These are phyloP conservation scores for Luzula sylvatica DNA, from an alignment of 176 grass and related monocot genomes.

Conservation along the genomic window DNA sequence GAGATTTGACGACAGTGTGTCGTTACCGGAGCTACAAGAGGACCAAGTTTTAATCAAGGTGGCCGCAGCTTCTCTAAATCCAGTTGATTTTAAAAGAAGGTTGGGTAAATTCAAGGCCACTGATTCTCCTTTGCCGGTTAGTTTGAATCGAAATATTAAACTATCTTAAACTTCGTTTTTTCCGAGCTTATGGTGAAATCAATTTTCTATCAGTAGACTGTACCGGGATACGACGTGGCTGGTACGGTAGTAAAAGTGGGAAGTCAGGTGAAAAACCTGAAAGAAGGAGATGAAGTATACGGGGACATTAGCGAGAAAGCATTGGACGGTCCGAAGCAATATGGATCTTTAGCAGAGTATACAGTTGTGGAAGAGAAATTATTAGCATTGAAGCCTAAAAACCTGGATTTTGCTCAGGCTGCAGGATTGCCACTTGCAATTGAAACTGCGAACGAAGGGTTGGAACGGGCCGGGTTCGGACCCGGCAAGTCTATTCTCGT, in stretches of 20 bases:
- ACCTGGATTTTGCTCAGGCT: constrained; percentile 60
- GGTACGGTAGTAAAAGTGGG: constrained; percentile 80
- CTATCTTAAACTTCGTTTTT: too few relatives aligned
- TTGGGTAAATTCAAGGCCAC: constrained; percentile 86
- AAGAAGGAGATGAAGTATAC: constrained; percentile 88
- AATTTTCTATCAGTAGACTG: constrained; percentile 40
- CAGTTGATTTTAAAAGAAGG: constrained; percentile 73
- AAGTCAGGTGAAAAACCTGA: constrained; percentile 40
- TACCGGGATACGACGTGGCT: constrained; percentile 82
- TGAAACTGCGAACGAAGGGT: constrained; percentile 57
- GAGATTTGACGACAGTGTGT: constrained; percentile 33
- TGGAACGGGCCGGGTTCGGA: constrained; percentile 44
- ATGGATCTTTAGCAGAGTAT: constrained; percentile 74
- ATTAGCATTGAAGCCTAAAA: constrained; percentile 60
- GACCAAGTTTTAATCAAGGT: constrained; percentile 84
- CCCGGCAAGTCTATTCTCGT: constrained; percentile 72
- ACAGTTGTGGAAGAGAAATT: constrained; percentile 83
- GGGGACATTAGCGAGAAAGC: constrained; percentile 88
- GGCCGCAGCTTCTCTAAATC: constrained; percentile 63
- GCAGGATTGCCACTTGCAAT: constrained; percentile 54
- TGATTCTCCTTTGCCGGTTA: constrained; percentile 71
- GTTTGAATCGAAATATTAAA: background rate
- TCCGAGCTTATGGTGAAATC: too few relatives aligned
- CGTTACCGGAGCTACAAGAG: constrained; percentile 43
- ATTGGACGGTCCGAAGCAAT: constrained; percentile 69